phyloP scores from a whole-genome alignment of 2,329 filamentous ascomycete genomes.

The Pseudodiploospora longispora region DNA sequence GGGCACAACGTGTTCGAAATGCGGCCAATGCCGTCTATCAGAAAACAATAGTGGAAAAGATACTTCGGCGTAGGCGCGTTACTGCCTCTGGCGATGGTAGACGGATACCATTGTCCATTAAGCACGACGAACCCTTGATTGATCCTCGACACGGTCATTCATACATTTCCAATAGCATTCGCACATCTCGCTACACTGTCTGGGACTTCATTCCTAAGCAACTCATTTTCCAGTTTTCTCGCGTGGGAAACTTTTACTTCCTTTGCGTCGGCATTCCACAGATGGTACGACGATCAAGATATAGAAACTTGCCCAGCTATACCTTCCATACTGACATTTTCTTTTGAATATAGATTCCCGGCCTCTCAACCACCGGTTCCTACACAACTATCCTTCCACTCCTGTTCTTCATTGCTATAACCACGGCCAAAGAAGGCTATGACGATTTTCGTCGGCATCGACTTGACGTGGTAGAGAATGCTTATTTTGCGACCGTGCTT shows the following conservation, averaged over 20 bases:
- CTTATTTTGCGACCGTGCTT: constrained; percentile 39
- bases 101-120: constrained; percentile 34
- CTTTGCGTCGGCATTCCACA: constrained; percentile 76
- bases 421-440: constrained; percentile 78
- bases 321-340: background rate
- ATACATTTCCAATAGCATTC: constrained; percentile 57
- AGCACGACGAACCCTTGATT: constrained; percentile 31
- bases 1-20: constrained; percentile 13
- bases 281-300: constrained; percentile 36
- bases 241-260: constrained; percentile 83
- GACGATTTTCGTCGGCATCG: constrained; percentile 76
- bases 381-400: constrained; percentile 69
- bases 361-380: constrained; percentile 65
- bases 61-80: constrained; percentile 59
- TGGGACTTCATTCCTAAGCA: constrained; percentile 84
- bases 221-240: constrained; percentile 76
- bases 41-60: constrained; percentile 34
- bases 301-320: background rate
- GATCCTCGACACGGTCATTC: constrained; percentile 42
- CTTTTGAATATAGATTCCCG: constrained; percentile 48
- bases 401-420: constrained; percentile 69
- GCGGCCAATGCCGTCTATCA: constrained; percentile 23
- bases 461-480: constrained; percentile 75
- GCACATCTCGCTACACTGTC: constrained; percentile 74
- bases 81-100: constrained; percentile 65